These are phyloP conservation scores for Dillenia suffruticosa DNA, from an alignment of 164 flowering plant genomes.

Conservation along the genomic window DNA sequence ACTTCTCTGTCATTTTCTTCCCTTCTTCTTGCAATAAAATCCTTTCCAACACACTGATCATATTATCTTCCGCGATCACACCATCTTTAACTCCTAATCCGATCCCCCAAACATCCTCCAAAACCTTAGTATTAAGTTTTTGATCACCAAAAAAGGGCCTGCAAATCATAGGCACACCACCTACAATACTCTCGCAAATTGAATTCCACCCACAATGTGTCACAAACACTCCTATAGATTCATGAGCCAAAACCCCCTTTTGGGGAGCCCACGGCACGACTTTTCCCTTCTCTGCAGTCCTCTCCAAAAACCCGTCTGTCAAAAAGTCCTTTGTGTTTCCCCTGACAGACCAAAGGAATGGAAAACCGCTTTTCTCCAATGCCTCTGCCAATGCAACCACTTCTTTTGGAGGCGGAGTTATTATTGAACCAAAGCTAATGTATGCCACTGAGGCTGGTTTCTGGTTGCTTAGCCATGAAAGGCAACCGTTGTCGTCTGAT, in stretches of 20 bases:
- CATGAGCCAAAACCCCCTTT: constrained; percentile 21
- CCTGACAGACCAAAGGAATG: constrained; percentile 39
- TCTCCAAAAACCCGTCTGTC: constrained; percentile 25
- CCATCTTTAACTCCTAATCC: constrained; percentile 34
- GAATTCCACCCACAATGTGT: constrained; percentile 57
- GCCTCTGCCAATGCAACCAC: constrained; percentile 30
- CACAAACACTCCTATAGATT: constrained; percentile 28
- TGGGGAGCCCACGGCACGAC: constrained; percentile 52
- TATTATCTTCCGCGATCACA: constrained; percentile 14
- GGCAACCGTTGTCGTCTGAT: constrained; percentile 21
- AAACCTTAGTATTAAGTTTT: constrained; percentile 16
- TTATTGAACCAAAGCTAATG: constrained; percentile 34
- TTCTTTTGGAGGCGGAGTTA: constrained; percentile 31
- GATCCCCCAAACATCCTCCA: constrained; percentile 24
- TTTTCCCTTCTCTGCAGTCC: constrained; percentile 12
- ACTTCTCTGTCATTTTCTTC: constrained; percentile 24
- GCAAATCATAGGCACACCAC: constrained; percentile 37
- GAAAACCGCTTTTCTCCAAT: constrained; percentile 14
- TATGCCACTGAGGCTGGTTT: constrained; percentile 26
- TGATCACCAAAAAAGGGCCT: constrained; percentile 44
- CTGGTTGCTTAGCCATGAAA: constrained; percentile 35
- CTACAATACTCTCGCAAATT: constrained; percentile 24
- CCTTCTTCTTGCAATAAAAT: constrained; percentile 25
- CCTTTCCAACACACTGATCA: constrained; percentile 11
- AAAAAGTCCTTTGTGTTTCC: constrained; percentile 11